A percentile compares a stretch with the other conserved stretches of the same genome.
Conservation (phyloP, 352 stramenopile species). For the Pythium scleroteichum region DNA sequence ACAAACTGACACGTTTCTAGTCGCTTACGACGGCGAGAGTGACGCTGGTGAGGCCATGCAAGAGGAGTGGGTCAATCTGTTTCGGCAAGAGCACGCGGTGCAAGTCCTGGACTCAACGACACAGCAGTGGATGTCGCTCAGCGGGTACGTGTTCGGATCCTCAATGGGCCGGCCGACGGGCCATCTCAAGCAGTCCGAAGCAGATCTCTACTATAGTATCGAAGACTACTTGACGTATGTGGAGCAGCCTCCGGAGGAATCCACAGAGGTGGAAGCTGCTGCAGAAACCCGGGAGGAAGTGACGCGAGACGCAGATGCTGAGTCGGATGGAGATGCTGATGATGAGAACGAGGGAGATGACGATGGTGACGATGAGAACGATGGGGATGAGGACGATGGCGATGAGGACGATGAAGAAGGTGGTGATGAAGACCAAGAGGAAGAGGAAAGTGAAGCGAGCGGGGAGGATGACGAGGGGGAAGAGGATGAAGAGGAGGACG, state of each 20-base stretch:
- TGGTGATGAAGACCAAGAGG: slow-evolving; percentile 30
- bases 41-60: not conserved
- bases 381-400: slow-evolving; percentile 20
- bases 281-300: not conserved
- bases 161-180: slow-evolving; percentile 40
- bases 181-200: slow-evolving; percentile 25
- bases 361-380: slow-evolving; percentile 24
- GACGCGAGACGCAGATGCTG: slow-evolving; percentile 4
- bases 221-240: slow-evolving; percentile 69
- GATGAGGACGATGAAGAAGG: slow-evolving; percentile 31
- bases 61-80: slow-evolving; percentile 64
- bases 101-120: slow-evolving; percentile 63
- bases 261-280: slow-evolving; percentile 3
- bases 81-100: slow-evolving; percentile 56
- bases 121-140: slow-evolving; percentile 66
- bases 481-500: slow-evolving; percentile 8
- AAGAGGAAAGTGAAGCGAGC: slow-evolving; percentile 18
- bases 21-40: slow-evolving; percentile 46
- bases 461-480: slow-evolving; percentile 25
- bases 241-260: slow-evolving; percentile 27
- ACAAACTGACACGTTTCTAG: slow-evolving; percentile 50
- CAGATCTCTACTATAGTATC: slow-evolving; percentile 49
- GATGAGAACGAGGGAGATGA: slow-evolving; percentile 20
- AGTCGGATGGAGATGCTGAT: slow-evolving; percentile 3
- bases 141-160: slow-evolving; percentile 66